Conservation (phyloP, 1,284 basidiomycete genomes). For the Hemileia vastatrix region DNA sequence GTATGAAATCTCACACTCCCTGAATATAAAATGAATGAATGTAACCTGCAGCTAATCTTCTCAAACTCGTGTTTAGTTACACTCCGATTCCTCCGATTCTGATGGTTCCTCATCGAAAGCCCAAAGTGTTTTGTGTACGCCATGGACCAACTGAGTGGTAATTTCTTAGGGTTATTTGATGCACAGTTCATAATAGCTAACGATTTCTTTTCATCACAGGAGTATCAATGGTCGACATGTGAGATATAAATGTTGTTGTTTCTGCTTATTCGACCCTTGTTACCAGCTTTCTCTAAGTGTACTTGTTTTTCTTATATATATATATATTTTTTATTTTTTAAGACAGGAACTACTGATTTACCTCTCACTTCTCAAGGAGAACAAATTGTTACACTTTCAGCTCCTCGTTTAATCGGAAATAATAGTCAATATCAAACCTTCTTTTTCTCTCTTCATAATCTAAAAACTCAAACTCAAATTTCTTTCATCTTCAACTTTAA, state of each 20-base stretch:
- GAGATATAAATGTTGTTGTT: neutral
- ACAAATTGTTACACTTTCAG: slow-evolving; percentile 59
- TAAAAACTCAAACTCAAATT: slow-evolving; percentile 6
- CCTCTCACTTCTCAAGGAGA: slow-evolving; percentile 74
- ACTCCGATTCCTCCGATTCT: no score
- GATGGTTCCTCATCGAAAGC: slow-evolving; percentile 3
- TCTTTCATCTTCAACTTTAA: neutral
- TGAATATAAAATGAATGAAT: no score
- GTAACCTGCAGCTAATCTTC: no score
- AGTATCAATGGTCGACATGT: slow-evolving; percentile 18
- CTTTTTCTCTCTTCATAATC: slow-evolving; percentile 5
- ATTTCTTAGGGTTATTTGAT: neutral
- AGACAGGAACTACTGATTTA: slow-evolving; percentile 83
- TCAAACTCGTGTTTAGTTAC: no score
- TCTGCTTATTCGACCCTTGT: neutral
- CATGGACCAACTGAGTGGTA: slow-evolving; percentile 19
- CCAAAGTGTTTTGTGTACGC: slow-evolving; percentile 12
- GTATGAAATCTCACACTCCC: no score
- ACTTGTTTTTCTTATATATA: neutral
- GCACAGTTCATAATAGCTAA: neutral
- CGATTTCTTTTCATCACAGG: neutral
- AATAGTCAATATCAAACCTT: slow-evolving; percentile 55
- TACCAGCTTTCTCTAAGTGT: neutral
- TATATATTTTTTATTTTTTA: no score
- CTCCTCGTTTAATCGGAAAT: slow-evolving; percentile 59